phyloP scores from a whole-genome alignment of 495 filamentous ascomycete species.

The Eremomyces bilateralis region DNA sequence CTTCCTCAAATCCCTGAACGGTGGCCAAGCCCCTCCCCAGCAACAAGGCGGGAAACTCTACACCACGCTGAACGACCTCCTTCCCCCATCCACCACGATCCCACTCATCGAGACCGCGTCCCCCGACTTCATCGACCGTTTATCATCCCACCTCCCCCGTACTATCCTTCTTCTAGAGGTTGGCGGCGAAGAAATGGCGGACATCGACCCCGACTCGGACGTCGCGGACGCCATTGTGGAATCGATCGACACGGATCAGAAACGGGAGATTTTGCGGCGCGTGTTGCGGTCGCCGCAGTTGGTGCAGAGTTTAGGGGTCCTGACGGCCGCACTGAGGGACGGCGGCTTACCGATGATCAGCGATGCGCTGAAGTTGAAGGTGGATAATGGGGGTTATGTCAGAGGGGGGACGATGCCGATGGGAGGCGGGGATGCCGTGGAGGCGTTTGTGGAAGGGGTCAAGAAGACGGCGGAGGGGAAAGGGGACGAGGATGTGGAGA shows the following conservation, averaged over 20 bases:
- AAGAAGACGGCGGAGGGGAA: constrained; percentile 46
- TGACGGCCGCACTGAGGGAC: constrained; percentile 75
- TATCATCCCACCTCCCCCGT: constrained; percentile 58
- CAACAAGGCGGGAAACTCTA: constrained; percentile 33
- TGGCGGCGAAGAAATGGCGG: constrained; percentile 32
- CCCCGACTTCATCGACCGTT: constrained; percentile 40
- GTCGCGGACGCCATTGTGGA: constrained; percentile 46
- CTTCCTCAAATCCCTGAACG: constrained; percentile 65
- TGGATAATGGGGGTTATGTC: constrained; percentile 66
- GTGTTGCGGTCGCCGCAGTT: constrained; percentile 87
- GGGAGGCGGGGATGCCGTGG: constrained; percentile 74
- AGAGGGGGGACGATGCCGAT: constrained; percentile 51
- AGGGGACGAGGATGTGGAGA: constrained; percentile 8
- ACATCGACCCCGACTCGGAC: constrained; percentile 34
- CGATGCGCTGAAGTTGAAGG: constrained; percentile 56
- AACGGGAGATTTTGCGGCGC: constrained; percentile 56
- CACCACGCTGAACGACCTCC: constrained; percentile 72
- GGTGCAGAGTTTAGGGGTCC: constrained; percentile 56
- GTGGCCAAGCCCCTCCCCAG: constrained; percentile 19
- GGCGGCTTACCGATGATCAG: constrained; percentile 81
- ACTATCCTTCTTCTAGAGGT: constrained; percentile 50
- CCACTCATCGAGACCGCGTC: constrained; percentile 49
- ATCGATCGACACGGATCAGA: constrained; percentile 54
- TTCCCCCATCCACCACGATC: constrained; percentile 53
- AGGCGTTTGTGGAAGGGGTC: constrained; percentile 75